A percentile compares a stretch with the other conserved stretches of the same genome.
Evolutionary conservation across 352 stramenopile genomes (phyloP).

Genomic region (Phytophthora uliginosa): DNA sequence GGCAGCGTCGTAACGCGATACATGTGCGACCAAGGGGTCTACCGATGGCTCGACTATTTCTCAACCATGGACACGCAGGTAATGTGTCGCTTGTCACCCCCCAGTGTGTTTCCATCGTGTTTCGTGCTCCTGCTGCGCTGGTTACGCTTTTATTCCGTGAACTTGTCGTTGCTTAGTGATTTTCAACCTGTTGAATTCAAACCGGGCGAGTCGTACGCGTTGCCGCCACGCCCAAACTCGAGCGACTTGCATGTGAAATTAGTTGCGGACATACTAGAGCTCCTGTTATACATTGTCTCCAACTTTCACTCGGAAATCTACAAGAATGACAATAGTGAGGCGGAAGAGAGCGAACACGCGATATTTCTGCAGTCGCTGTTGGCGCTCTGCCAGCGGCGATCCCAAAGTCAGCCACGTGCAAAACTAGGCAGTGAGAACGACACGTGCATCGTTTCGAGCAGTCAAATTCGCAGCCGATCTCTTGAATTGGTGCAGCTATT

Average conservation of each 20-base stretch:
- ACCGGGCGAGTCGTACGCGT: no score
- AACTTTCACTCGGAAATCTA: slow-evolving; percentile 30
- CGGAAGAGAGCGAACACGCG: slow-evolving; percentile 20
- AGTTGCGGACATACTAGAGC: slow-evolving; percentile 12
- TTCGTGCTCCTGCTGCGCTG: slow-evolving; percentile 39
- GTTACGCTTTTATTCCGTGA: slow-evolving; percentile 43
- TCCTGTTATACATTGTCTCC: slow-evolving; percentile 23
- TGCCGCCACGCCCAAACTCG: background rate
- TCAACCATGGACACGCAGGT: slow-evolving; percentile 3
- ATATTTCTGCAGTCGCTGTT: slow-evolving; percentile 27
- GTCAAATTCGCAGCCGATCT: slow-evolving; percentile 26
- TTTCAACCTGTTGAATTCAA: slow-evolving; percentile 6
- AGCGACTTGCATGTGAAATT: slow-evolving; percentile 5
- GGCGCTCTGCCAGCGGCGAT: slow-evolving; percentile 19
- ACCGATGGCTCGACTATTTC: slow-evolving; percentile 23
- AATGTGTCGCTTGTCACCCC: slow-evolving; percentile 6
- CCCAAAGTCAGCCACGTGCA: background rate
- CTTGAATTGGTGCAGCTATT: slow-evolving; percentile 39
- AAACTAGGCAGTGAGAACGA: background rate
- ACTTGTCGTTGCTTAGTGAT: slow-evolving; percentile 24
- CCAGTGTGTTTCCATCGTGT: slow-evolving; percentile 23
- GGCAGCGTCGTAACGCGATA: slow-evolving; percentile 11
- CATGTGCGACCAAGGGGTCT: slow-evolving; percentile 14
- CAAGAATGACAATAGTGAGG: slow-evolving; percentile 14
- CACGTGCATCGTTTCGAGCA: slow-evolving; percentile 22